Conservation (phyloP, 2,329 filamentous ascomycete genomes). For the Pseudogymnoascus sp. region DNA sequence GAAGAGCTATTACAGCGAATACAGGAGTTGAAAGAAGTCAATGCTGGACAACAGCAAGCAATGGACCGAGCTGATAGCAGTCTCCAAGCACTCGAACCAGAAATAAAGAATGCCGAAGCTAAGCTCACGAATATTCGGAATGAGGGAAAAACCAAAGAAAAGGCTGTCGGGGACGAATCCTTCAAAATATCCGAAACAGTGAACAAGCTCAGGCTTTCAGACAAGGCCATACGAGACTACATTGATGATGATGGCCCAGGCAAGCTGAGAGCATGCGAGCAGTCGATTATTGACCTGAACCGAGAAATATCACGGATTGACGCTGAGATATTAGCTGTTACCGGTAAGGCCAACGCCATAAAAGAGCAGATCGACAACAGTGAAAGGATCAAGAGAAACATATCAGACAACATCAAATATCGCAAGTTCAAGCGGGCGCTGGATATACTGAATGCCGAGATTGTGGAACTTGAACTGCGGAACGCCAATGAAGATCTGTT, state of each 20-base stretch:
- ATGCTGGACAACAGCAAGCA: conserved; percentile 56
- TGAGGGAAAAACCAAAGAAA: conserved; percentile 63
- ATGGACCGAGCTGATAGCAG: conserved; percentile 65
- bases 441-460: conserved; percentile 57
- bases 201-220: conserved; percentile 66
- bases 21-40: conserved; percentile 61
- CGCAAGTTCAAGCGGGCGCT: conserved; percentile 65
- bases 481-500: conserved; percentile 78
- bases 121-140: conserved; percentile 69
- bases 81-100: conserved; percentile 63
- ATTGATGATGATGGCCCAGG: conserved; percentile 63
- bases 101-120: conserved; percentile 65
- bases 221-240: conserved; percentile 72
- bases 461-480: conserved; percentile 64
- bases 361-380: conserved; percentile 70
- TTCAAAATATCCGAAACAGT: conserved; percentile 65
- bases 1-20: conserved; percentile 61
- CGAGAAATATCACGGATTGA: conserved; percentile 57
- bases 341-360: conserved; percentile 65
- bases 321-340: conserved; percentile 57
- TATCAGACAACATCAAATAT: conserved; percentile 80
- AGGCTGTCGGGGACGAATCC: conserved; percentile 60
- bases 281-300: conserved; percentile 60
- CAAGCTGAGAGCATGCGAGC: conserved; percentile 60
- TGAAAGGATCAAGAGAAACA: conserved; percentile 75